phyloP scores from a whole-genome alignment of 2,329 filamentous ascomycete genomes.

The Pseudogymnoascus sp. region DNA sequence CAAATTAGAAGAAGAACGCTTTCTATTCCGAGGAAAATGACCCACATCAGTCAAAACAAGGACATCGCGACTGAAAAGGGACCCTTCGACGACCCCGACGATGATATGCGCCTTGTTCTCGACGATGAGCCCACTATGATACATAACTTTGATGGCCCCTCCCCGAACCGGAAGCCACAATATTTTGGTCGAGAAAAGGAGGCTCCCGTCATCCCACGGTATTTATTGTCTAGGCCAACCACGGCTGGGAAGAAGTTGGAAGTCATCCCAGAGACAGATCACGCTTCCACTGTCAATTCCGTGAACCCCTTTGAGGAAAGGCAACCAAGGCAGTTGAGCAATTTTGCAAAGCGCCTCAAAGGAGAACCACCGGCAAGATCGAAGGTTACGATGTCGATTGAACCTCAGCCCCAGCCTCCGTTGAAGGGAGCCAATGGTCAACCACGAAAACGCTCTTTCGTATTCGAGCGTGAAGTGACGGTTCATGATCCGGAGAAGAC shows the following conservation, averaged over 20 bases:
- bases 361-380: neutral
- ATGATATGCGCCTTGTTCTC: neutral
- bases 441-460: neutral
- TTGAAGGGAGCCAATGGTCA: neutral
- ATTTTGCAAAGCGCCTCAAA: neutral
- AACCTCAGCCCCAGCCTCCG: neutral
- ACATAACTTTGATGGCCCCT: neutral
- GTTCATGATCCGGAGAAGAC: constrained; percentile 19
- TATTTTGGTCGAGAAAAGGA: neutral
- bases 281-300: neutral
- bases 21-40: constrained; percentile 17
- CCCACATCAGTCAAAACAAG: constrained; percentile 13
- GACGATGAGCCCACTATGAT: neutral
- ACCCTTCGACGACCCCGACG: neutral
- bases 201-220: neutral
- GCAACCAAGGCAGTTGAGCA: neutral
- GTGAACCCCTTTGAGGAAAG: neutral
- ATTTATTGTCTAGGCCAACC: neutral
- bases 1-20: neutral
- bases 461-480: neutral
- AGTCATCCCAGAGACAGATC: neutral
- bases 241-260: neutral
- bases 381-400: neutral
- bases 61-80: neutral
- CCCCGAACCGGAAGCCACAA: neutral